phyloP scores from a whole-genome alignment of 2,329 filamentous ascomycete species.

The Fusarium falciforme region DNA sequence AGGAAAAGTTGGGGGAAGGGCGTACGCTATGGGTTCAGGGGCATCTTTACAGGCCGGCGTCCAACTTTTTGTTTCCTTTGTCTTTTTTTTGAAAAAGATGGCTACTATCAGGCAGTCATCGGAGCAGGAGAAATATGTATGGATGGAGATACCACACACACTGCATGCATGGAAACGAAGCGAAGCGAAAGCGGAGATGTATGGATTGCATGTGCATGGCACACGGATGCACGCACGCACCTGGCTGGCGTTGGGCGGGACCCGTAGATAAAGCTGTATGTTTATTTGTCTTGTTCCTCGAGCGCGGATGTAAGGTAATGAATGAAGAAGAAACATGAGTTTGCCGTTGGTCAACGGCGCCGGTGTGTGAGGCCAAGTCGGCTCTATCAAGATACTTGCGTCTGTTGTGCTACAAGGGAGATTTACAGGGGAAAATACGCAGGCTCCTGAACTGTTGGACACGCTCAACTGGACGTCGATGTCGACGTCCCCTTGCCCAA shows the following conservation, averaged over 20 bases:
- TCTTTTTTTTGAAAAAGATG: conserved; percentile 13
- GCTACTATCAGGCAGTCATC: conserved; percentile 11
- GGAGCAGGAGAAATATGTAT: conserved; percentile 7
- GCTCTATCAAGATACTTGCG: not conserved
- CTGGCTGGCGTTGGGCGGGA: conserved; percentile 24
- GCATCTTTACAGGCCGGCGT: conserved; percentile 22
- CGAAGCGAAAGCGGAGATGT: conserved; percentile 17
- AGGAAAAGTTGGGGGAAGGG: conserved; percentile 20
- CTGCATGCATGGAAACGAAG: conserved; percentile 33
- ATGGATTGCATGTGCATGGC: conserved; percentile 16
- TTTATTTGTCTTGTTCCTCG: not conserved
- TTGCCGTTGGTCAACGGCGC: conserved; percentile 17
- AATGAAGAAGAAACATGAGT: conserved; percentile 11
- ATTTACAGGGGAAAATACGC: not conserved
- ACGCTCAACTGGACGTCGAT: not conserved
- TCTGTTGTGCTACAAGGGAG: not conserved
- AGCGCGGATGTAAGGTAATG: conserved; percentile 23
- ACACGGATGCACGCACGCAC: conserved; percentile 30
- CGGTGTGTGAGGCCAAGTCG: conserved; percentile 7
- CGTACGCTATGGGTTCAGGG: conserved; percentile 6
- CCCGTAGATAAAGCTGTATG: conserved; percentile 29
- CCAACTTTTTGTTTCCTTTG: not conserved
- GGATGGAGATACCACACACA: conserved; percentile 26
- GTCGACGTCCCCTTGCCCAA: conserved; percentile 22
- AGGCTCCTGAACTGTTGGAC: not conserved